Conservation (phyloP, 371 early-diverging fungal genomes). For the Mortierella sp. region DNA sequence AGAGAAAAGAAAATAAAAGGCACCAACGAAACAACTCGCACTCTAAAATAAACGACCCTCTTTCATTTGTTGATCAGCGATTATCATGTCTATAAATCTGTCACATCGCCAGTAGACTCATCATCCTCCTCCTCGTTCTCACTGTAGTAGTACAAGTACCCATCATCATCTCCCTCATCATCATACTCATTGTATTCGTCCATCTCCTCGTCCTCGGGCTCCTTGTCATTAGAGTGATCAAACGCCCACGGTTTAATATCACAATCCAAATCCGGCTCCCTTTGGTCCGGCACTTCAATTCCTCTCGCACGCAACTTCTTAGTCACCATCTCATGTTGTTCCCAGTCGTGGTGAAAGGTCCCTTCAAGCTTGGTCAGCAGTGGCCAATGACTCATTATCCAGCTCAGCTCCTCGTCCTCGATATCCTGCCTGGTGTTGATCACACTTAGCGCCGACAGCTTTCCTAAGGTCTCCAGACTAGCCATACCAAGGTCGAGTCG, state of each 20-base stretch:
- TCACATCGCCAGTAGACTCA: no score
- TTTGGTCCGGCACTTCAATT: constrained; percentile 19
- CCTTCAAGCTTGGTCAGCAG: constrained; percentile 22
- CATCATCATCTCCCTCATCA: not conserved
- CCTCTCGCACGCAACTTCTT: not conserved
- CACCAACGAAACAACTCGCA: no score
- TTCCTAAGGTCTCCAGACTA: constrained; percentile 18
- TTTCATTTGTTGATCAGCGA: no score
- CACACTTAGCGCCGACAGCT: constrained; percentile 17
- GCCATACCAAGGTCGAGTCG: constrained; percentile 17
- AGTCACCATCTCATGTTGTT: constrained; percentile 11
- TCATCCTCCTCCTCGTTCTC: not conserved
- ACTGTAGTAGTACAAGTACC: not conserved
- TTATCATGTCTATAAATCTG: no score
- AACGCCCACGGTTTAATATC: not conserved
- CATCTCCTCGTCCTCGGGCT: not conserved
- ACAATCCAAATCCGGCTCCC: not conserved
- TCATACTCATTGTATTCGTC: not conserved
- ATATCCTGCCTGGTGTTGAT: not conserved
- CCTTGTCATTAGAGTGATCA: not conserved
- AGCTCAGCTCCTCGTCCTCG: constrained; percentile 13
- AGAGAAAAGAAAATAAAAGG: no score
- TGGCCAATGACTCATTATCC: constrained; percentile 21
- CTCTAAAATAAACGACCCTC: no score
- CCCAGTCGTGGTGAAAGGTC: constrained; percentile 14